Base-by-base conservation (phyloP, 2,329 filamentous ascomycete genomes). In the Botrytis deweyae region DNA sequence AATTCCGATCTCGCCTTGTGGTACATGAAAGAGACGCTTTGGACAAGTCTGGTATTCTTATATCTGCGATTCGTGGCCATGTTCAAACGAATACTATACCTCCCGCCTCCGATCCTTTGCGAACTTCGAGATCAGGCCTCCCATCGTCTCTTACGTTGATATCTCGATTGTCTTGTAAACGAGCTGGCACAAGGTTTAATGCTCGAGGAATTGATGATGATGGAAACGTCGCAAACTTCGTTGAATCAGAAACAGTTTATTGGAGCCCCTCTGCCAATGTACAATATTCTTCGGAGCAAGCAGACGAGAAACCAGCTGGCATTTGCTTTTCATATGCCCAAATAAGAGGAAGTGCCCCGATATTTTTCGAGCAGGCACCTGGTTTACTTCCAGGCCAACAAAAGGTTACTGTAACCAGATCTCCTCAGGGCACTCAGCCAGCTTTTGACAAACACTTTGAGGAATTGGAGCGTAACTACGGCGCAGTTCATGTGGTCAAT, bases 121-220 rank as follows among this genome's bases (percentile, higher is more conserved):
- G 90, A 76, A 86, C 87, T 55, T 85, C 87, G 14, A 88, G 85
- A 62, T 90, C 91, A 9, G 93, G 94, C 4, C 86, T 94, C 77
- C 94, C 95, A 0, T 95, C 94, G 1, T 92, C 90, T 72, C 86
- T 99, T 78, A 98, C 95, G 0, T 86, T 98, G 36, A 96, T 98
- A 75, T 98, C 96, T 2, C 89, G 96, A 46, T 86, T 98, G 55
- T 98, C 96, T 2, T 98, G 95, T 80, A 88, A 91, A 78, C 90
- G 95, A 83, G 96, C 96, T 29, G 96, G 96, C 36, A 99, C 96
- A 25, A 89, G 96, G 59, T 99, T 98, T 86, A 98, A 98, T 82
- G 92, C 95, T n/a, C 89, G 96, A 78, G 96, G 96, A 58, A 97
- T 99, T 76, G 96, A 99, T 80, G 96, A 99, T 81, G 94, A 98